A percentile compares a stretch with the other conserved stretches of the same genome.
phyloP scores from a whole-genome alignment of 75 land plant genomes.

The Ceratopteris richardii region DNA sequence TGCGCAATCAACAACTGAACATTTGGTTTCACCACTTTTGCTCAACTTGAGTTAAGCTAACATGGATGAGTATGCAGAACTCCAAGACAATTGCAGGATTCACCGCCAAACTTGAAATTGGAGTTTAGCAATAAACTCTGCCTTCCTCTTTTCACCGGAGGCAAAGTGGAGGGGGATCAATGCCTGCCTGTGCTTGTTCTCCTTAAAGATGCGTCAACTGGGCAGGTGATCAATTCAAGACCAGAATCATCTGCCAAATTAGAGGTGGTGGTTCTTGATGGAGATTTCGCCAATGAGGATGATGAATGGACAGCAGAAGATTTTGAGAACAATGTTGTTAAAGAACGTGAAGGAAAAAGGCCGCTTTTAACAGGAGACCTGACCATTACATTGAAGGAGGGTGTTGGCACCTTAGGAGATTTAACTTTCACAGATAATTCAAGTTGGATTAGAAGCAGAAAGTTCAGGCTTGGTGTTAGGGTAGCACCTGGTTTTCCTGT shows the following conservation, averaged over 20 bases:
- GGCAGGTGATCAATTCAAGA: conserved; percentile 63
- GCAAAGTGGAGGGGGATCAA: conserved; percentile 88
- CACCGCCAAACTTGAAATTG: conserved; percentile 63
- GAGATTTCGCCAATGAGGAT: conserved; percentile 75
- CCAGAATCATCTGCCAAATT: conserved; percentile 68
- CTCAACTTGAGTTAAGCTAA: too few species aligned
- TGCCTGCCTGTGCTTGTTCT: conserved; percentile 81
- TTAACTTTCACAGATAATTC: conserved; percentile 93
- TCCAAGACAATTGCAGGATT: conserved; percentile 77
- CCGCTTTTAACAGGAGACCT: conserved; percentile 82
- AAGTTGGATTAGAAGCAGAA: conserved; percentile 95
- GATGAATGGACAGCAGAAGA: conserved; percentile 77
- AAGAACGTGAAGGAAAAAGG: conserved; percentile 91
- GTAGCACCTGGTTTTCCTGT: conserved; percentile 63
- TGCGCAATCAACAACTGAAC: neutral
- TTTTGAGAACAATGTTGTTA: conserved; percentile 72
- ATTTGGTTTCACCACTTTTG: neutral
- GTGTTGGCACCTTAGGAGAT: conserved; percentile 85
- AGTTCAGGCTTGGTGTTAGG: conserved; percentile 84
- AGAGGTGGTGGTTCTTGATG: conserved; percentile 84
- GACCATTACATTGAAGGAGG: conserved; percentile 74
- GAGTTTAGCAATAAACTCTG: conserved; percentile 72
- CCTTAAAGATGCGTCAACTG: conserved; percentile 54
- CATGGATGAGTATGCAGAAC: conserved; percentile 32
- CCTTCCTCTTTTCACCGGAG: conserved; percentile 91